Percentiles rank a stretch among this genome's conserved stretches.
Conservation (phyloP, 73 alveolate genomes). For the Tetrahymena malaccensis region DNA sequence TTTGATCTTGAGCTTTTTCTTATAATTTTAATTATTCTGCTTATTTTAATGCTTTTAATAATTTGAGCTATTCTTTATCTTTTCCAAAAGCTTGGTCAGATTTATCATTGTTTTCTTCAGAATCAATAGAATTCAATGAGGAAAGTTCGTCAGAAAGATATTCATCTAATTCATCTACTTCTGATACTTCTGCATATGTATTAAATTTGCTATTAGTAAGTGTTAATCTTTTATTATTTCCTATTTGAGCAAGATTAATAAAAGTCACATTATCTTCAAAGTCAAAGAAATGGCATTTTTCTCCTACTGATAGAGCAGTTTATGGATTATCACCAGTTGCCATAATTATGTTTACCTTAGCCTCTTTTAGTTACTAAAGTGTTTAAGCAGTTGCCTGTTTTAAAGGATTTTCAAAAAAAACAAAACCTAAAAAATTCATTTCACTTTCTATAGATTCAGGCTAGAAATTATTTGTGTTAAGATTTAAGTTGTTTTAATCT, state of each 20-base stretch:
- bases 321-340: constrained; percentile 85
- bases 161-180: background rate
- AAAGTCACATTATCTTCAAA: background rate
- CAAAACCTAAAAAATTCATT: constrained; percentile 70
- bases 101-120: background rate
- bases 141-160: background rate
- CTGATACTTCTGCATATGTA: background rate
- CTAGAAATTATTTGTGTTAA: constrained; percentile 51
- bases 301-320: constrained; percentile 71
- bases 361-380: constrained; percentile 48
- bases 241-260: background rate
- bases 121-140: background rate
- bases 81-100: background rate
- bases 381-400: constrained; percentile 55
- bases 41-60: background rate
- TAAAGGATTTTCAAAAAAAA: constrained; percentile 66
- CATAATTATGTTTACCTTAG: constrained; percentile 66
- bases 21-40: no score
- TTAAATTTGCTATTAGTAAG: background rate
- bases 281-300: background rate
- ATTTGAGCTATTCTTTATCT: background rate
- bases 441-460: constrained; percentile 67
- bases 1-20: background rate
- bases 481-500: background rate
- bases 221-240: background rate